Percentiles rank a stretch among this genome's conserved stretches.
Evolutionary conservation across 306 rosid genomes (phyloP).

Genomic region (Acacia melanoxylon): DNA sequence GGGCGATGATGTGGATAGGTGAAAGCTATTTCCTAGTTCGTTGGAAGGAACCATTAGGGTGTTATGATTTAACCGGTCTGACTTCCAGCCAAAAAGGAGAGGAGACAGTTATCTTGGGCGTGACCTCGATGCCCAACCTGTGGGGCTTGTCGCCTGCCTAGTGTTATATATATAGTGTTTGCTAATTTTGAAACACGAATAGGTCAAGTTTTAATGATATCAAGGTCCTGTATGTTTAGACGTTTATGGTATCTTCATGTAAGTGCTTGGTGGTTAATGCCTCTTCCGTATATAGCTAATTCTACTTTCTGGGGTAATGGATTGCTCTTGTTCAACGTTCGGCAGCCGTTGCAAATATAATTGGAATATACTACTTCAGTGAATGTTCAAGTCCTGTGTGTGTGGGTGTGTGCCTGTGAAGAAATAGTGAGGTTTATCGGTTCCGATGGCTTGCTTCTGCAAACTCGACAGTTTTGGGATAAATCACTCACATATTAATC

Average conservation of each 20-base stretch:
- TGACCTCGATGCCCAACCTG: constrained; percentile 50
- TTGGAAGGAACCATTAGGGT: constrained; percentile 46
- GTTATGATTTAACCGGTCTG: constrained; percentile 44
- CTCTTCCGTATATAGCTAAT: constrained; percentile 33
- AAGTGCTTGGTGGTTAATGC: constrained; percentile 50
- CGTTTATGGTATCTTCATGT: constrained; percentile 49
- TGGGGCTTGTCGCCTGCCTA: constrained; percentile 52
- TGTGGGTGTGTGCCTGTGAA: neutral
- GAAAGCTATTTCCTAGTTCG: constrained; percentile 47
- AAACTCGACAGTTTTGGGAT: neutral
- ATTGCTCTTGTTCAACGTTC: constrained; percentile 34
- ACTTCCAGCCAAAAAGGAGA: constrained; percentile 49
- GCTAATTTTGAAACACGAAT: constrained; percentile 68
- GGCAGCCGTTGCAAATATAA: constrained; percentile 47
- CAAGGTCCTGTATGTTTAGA: constrained; percentile 60
- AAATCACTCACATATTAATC: neutral
- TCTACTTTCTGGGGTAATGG: neutral
- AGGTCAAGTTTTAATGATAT: constrained; percentile 56
- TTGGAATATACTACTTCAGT: constrained; percentile 22
- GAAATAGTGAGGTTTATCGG: constrained; percentile 1
- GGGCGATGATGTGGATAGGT: constrained; percentile 41
- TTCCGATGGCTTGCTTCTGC: neutral
- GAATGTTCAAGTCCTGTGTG: constrained; percentile 30
- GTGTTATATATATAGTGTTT: constrained; percentile 47
- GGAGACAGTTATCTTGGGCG: constrained; percentile 47